A percentile compares a stretch with the other conserved stretches of the same genome.
Evolutionary conservation across 768 basidiomycete species (phyloP).

Genomic region (Termitomyces heimii): DNA sequence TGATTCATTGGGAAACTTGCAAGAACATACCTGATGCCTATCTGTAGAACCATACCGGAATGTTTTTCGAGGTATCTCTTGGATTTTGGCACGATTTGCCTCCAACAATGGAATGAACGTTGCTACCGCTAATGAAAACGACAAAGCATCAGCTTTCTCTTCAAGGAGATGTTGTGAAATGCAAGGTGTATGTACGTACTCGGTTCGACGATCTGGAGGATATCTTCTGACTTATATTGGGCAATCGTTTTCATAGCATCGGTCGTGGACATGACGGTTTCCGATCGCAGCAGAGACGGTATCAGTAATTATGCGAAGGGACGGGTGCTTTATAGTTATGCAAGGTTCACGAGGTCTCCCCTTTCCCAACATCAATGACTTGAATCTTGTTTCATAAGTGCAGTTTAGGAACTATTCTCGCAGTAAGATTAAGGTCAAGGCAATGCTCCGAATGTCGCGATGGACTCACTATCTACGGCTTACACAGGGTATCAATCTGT

Average conservation of each 20-base stretch:
- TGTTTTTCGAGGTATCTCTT: slow-evolving; percentile 41
- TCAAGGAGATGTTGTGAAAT: not conserved
- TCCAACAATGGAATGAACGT: slow-evolving; percentile 36
- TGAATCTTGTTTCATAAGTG: not conserved
- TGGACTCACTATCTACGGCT: not conserved
- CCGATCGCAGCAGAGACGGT: not conserved
- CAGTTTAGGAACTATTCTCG: not conserved
- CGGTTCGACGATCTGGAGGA: slow-evolving; percentile 24
- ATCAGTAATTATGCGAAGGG: not conserved
- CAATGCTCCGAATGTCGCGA: not conserved
- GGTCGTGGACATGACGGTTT: not conserved
- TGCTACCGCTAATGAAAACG: not conserved
- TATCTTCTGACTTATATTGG: slow-evolving; percentile 21
- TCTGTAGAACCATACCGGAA: slow-evolving; percentile 52
- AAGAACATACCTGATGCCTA: slow-evolving; percentile 38
- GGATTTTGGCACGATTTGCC: slow-evolving; percentile 38
- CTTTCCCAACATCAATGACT: not conserved
- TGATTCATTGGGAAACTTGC: not conserved
- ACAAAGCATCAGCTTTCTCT: not conserved
- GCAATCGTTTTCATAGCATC: slow-evolving; percentile 30
- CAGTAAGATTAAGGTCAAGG: not conserved
- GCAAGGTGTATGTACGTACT: slow-evolving; percentile 21
- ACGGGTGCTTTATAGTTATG: not conserved
- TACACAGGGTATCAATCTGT: too few relatives aligned
- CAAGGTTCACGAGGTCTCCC: not conserved